A percentile compares a stretch with the other conserved stretches of the same genome.
Conservation (phyloP, 768 basidiomycete genomes). For the Mycena filopes region DNA sequence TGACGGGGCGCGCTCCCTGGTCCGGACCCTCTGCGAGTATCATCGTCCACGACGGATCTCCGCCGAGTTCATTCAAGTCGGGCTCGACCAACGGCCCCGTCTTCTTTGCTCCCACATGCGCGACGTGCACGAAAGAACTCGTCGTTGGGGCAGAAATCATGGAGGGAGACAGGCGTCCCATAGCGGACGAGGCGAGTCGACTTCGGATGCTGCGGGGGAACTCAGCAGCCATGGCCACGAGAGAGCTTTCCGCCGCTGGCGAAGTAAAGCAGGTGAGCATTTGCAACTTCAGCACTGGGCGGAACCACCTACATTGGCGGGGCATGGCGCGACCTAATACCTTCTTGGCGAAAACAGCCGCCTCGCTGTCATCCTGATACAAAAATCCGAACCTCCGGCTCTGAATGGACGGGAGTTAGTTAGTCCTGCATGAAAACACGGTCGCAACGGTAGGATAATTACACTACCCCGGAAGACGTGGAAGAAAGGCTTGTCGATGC, state of each 20-base stretch:
- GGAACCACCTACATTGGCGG: conserved; percentile 35
- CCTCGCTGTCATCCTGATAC: conserved; percentile 62
- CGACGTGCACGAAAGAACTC: conserved; percentile 73
- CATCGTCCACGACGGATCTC: conserved; percentile 64
- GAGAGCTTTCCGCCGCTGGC: conserved; percentile 7
- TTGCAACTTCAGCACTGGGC: not conserved
- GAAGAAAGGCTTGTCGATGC: conserved; percentile 90
- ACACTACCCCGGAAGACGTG: conserved; percentile 91
- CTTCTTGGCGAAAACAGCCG: conserved; percentile 50
- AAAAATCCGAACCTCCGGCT: conserved; percentile 64
- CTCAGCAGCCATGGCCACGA: conserved; percentile 18
- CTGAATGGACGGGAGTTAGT: conserved; percentile 51
- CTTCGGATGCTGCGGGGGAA: conserved; percentile 32
- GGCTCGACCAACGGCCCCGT: conserved; percentile 52
- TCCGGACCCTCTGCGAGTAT: conserved; percentile 48
- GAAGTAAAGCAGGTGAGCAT: not conserved
- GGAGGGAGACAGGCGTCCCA: conserved; percentile 45
- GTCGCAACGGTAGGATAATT: conserved; percentile 42
- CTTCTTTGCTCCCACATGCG: conserved; percentile 62
- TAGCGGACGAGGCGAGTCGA: conserved; percentile 23
- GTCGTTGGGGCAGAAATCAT: conserved; percentile 68
- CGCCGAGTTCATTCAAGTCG: conserved; percentile 53
- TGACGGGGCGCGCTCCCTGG: conserved; percentile 13
- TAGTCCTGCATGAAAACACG: conserved; percentile 38
- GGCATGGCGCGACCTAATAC: conserved; percentile 45